A percentile compares a stretch with the other conserved stretches of the same genome.
Conservation (phyloP, 805 yeast genomes). For the Tetrapisispora namnaoensis region DNA sequence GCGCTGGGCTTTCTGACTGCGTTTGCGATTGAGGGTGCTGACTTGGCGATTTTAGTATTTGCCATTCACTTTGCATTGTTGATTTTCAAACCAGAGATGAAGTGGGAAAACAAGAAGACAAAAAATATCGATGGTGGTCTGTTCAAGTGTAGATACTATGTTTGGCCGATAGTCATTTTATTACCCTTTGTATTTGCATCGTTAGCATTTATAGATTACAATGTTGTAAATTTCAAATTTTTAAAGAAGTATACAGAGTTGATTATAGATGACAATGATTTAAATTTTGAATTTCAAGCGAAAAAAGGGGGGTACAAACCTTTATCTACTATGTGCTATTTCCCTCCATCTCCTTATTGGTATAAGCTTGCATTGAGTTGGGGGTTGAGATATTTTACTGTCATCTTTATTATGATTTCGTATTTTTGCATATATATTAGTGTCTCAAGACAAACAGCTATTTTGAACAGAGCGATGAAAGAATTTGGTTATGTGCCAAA, state of each 20-base stretch:
- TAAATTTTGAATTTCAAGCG: constrained; percentile 15
- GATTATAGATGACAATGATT: constrained; percentile 19
- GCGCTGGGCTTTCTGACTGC: constrained; percentile 77
- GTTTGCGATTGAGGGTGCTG: constrained; percentile 75
- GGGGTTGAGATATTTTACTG: constrained; percentile 68
- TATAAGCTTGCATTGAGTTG: constrained; percentile 64
- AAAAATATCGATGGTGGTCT: constrained; percentile 65
- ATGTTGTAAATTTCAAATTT: constrained; percentile 9
- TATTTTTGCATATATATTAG: constrained; percentile 65
- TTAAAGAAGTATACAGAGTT: constrained; percentile 14
- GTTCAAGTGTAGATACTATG: constrained; percentile 43
- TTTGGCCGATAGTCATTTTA: constrained; percentile 48
- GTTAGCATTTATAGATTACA: constrained; percentile 49
- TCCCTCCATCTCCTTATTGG: constrained; percentile 68
- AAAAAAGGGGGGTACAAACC: constrained; percentile 46
- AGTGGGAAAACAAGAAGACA: constrained; percentile 31
- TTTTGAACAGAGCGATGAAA: constrained; percentile 34
- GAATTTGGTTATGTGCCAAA: constrained; percentile 11
- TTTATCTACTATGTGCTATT: constrained; percentile 66
- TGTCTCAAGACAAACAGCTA: constrained; percentile 52
- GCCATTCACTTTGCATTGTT: constrained; percentile 74
- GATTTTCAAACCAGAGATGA: constrained; percentile 53
- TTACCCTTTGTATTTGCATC: constrained; percentile 62
- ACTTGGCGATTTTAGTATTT: constrained; percentile 68
- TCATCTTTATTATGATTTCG: constrained; percentile 50